Base-by-base conservation (phyloP, 345 rosid genomes). In the Trapa incisa region DNA sequence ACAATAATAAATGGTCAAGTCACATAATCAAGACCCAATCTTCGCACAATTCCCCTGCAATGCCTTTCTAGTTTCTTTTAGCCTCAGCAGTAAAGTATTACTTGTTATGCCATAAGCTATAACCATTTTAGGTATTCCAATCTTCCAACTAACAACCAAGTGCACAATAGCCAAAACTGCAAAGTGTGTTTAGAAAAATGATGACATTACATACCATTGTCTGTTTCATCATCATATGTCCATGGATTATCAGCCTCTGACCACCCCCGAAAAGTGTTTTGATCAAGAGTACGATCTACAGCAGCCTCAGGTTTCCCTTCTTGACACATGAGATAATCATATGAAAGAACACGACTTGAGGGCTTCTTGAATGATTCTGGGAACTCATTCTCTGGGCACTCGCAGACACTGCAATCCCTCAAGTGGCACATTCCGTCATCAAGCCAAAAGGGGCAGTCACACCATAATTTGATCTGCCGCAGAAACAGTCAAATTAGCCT, bases 371-470 rank as follows among this genome's bases (percentile, higher is more conserved):
- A 86, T 9, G 78, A 67, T 75, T 89, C 89, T 3, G 99, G 96
- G 74, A 91, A 94, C 75, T 94, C 99, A 65, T 71, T 86, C 58
- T 94, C 96, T 57, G 95, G 97, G 78, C 99, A 94, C 65, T 91
- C 99, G 73, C 97, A 91, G 54, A 94, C 95, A 70, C 97, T 91
- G 75, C 97, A 94, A 75, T 94, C 96, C 79, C 95, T 80, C 81
- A 94, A 82, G 57, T 76, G 91, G 72, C 96, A 94, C 97, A 94
- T 87, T 41, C 96, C 89, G 77, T 93, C 97, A 80, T 88, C 98
- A n/a, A 86, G 95, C 97, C 90, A 88, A 80, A 88, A 90, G 54
- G 94, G 97, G 75, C 99, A 94, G 77, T 94, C 87, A 81, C 99
- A 94, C 99, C 96, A 88, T 68, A 93, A 74, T 77, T 88, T 93